Percentiles rank a stretch among this genome's conserved stretches.
Evolutionary conservation across 495 filamentous ascomycete genomes (phyloP).

Genomic region (Penicillium ochrochloron): DNA sequence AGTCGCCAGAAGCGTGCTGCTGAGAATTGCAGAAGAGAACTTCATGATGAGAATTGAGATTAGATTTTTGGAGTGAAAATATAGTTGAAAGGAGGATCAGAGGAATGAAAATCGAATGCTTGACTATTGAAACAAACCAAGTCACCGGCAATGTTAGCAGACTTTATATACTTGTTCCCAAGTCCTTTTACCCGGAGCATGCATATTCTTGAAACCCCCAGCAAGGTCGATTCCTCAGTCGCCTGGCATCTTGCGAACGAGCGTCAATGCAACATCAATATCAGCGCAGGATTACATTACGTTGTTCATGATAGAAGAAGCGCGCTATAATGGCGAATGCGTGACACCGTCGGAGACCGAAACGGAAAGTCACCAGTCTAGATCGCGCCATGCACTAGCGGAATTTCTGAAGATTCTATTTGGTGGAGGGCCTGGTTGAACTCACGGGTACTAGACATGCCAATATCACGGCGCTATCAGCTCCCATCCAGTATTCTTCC

Average conservation of each 20-base stretch:
- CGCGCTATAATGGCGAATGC: neutral
- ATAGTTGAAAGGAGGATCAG: neutral
- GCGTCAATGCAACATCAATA: constrained; percentile 4
- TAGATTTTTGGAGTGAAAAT: neutral
- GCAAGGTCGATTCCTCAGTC: neutral
- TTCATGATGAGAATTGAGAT: constrained; percentile 7
- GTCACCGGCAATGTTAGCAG: too few species aligned
- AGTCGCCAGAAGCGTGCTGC: constrained; percentile 7
- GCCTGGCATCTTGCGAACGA: neutral
- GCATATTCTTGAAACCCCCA: neutral
- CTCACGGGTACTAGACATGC: neutral
- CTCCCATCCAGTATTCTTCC: neutral
- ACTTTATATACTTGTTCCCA: neutral
- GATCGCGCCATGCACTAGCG: constrained; percentile 5
- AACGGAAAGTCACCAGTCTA: constrained; percentile 2
- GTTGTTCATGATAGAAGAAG: constrained; percentile 5
- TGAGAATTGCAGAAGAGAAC: neutral
- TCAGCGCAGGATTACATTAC: neutral
- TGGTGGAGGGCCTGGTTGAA: neutral
- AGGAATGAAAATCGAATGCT: neutral
- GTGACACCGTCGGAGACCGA: constrained; percentile 10
- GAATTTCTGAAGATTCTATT: neutral
- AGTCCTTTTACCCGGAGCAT: too few species aligned
- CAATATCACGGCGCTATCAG: constrained; percentile 5
- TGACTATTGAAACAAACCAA: neutral